Base-by-base conservation (phyloP, 2,329 filamentous ascomycete species). In the Ophiocordyceps polyrhachis-furcata region DNA sequence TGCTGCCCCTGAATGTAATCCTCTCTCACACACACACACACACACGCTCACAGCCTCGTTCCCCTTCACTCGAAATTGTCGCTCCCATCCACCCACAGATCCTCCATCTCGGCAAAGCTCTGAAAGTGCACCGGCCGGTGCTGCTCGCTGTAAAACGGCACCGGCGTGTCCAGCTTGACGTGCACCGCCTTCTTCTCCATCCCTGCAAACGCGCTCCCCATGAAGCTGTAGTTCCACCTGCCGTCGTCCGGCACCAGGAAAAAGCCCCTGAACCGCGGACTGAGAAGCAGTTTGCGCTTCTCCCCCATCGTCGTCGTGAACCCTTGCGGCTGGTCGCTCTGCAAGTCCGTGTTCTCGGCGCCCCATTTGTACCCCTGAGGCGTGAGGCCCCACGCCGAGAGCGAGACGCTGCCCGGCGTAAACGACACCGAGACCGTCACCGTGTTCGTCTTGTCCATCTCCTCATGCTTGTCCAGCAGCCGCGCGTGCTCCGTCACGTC, bases 151-250 rank as follows among this genome's bases (percentile, higher is more conserved):
- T 98, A 98, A 66, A 94, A 96, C 9, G 83, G 72, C 52, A 81
- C 64, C 17, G 91, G 91, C 40, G 86, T 93, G 63, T 96, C 93
- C 45, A 98, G 79, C 70, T 91, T 91, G 54, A 96, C 88, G 54
- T 87, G 83, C 40, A 95, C 75, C 4, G 80, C 73, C 67, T 86
- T 85, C 78, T 95, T 96, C 67, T 94, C 87, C 50, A 94, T 73
- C 38, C 79, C 79, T 14, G 81, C 79, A 58, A 96, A 98, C 1
- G 79, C 79, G 51, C 80, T 86, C 45, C 91, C 91, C 79, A 96
- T 86, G 71, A 98, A 98, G 62, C 83, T 91, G 68, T 95, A 98
- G 64, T 98, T 98, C 91, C 91, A 98, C 49, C 82, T 73, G 49
- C 79, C 80, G 45, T 81, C 81, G 57, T 95, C 88, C 0, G 91